A percentile compares a stretch with the other conserved stretches of the same genome.
Evolutionary conservation across 306 rosid species (phyloP).

Genomic region (Malus sieversii): DNA sequence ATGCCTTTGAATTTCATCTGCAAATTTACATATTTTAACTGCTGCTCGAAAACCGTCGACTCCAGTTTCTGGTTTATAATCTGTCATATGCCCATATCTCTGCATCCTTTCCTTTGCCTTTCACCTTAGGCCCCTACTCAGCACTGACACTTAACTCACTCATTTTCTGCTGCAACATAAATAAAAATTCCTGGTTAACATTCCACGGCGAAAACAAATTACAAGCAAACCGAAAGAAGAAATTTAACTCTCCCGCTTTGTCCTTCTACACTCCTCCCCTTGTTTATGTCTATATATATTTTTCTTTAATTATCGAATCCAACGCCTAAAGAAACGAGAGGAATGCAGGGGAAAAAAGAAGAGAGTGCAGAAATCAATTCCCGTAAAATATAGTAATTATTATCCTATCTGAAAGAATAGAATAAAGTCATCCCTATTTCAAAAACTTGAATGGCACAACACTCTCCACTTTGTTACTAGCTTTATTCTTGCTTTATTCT

Average conservation of each 20-base stretch:
- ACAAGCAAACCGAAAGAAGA: neutral
- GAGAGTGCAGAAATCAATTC: neutral
- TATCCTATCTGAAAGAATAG: slow-evolving; percentile 6
- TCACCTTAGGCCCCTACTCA: slow-evolving; percentile 29
- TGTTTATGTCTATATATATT: neutral
- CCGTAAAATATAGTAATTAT: neutral
- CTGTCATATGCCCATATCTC: slow-evolving; percentile 6
- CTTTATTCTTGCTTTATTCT: neutral
- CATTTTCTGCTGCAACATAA: slow-evolving; percentile 40
- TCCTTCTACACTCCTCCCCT: neutral
- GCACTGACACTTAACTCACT: slow-evolving; percentile 38
- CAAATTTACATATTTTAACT: neutral
- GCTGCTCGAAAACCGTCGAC: neutral
- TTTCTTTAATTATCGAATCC: too few species aligned
- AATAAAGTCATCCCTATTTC: slow-evolving; percentile 19
- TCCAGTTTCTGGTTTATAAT: neutral
- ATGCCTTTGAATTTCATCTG: neutral
- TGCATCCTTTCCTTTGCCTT: slow-evolving; percentile 30
- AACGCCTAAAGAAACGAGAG: neutral
- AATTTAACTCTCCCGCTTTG: neutral
- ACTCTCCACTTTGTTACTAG: slow-evolving; percentile 15
- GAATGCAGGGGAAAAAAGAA: neutral
- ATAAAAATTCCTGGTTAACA: neutral
- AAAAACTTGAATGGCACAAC: slow-evolving; percentile 17
- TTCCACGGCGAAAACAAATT: neutral